Conservation (phyloP, 495 filamentous ascomycete species). For the Emericellopsis terricola region DNA sequence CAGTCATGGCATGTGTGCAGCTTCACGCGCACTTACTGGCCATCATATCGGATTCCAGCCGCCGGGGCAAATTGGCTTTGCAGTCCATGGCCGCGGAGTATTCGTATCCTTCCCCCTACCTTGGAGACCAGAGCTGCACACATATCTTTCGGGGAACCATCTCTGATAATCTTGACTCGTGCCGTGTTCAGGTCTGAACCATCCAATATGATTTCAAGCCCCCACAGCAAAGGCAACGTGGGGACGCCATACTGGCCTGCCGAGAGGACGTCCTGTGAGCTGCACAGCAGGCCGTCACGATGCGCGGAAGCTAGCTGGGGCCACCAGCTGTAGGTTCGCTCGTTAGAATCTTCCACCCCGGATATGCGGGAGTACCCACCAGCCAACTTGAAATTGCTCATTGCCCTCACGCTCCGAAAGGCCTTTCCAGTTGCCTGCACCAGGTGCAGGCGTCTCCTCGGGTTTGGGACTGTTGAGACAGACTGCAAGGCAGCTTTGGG, state of each 20-base stretch:
- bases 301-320: slow-evolving; percentile 25
- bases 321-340: slow-evolving; percentile 23
- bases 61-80: slow-evolving; percentile 23
- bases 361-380: slow-evolving; percentile 15
- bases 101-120: slow-evolving; percentile 20
- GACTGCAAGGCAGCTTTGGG: too few species aligned
- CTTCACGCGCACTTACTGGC: slow-evolving; percentile 17
- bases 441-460: too few species aligned
- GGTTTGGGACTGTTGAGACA: too few species aligned
- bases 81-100: slow-evolving; percentile 23
- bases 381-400: slow-evolving; percentile 12
- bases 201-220: slow-evolving; percentile 16
- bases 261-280: slow-evolving; percentile 15
- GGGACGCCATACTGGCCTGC: slow-evolving; percentile 14
- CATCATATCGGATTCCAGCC: slow-evolving; percentile 30
- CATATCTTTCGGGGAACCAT: slow-evolving; percentile 16
- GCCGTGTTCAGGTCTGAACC: slow-evolving; percentile 3
- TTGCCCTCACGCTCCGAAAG: slow-evolving; percentile 14
- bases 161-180: slow-evolving; percentile 16
- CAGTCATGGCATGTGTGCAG: slow-evolving; percentile 5
- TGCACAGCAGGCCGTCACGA: slow-evolving; percentile 26
- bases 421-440: slow-evolving; percentile 15
- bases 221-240: slow-evolving; percentile 22
- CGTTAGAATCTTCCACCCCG: too few species aligned
- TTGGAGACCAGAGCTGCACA: slow-evolving; percentile 16